Conservation (phyloP, 805 yeast genomes). For the Kregervanrija fluxuum region DNA sequence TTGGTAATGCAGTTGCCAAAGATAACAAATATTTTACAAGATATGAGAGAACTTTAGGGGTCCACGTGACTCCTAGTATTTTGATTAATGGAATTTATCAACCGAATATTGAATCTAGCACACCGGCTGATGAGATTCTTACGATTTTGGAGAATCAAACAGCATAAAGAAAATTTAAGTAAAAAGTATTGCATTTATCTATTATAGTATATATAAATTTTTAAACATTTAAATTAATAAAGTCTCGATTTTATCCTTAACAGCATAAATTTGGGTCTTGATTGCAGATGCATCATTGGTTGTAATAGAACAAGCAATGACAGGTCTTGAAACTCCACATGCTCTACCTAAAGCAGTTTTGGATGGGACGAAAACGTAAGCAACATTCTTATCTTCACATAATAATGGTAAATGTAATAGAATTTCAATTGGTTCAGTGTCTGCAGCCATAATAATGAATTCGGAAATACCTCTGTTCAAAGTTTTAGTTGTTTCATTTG, state of each 20-base stretch:
- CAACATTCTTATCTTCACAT: conserved; percentile 99
- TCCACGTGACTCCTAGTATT: conserved; percentile 83
- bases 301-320: conserved; percentile 96
- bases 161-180: not conserved
- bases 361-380: conserved; percentile 97
- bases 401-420: conserved; percentile 93
- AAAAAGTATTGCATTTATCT: not conserved
- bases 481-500: conserved; percentile 98
- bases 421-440: conserved; percentile 98
- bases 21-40: conserved; percentile 72
- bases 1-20: conserved; percentile 49
- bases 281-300: conserved; percentile 97
- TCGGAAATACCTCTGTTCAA: conserved; percentile 99
- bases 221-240: conserved; percentile 63
- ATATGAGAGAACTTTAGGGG: conserved; percentile 67
- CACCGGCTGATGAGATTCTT: conserved; percentile 39
- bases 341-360: conserved; percentile 99
- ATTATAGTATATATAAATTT: not conserved
- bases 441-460: conserved; percentile 99
- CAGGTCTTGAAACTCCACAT: conserved; percentile 99
- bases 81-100: conserved; percentile 60
- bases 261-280: conserved; percentile 93
- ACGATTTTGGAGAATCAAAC: conserved; percentile 29
- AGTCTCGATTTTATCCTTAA: conserved; percentile 98
- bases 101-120: conserved; percentile 54